A percentile compares a stretch with the other conserved stretches of the same genome.
These are phyloP conservation scores for Cercospora zeina DNA, from an alignment of 2,329 filamentous ascomycete genomes.

Conservation along the genomic window DNA sequence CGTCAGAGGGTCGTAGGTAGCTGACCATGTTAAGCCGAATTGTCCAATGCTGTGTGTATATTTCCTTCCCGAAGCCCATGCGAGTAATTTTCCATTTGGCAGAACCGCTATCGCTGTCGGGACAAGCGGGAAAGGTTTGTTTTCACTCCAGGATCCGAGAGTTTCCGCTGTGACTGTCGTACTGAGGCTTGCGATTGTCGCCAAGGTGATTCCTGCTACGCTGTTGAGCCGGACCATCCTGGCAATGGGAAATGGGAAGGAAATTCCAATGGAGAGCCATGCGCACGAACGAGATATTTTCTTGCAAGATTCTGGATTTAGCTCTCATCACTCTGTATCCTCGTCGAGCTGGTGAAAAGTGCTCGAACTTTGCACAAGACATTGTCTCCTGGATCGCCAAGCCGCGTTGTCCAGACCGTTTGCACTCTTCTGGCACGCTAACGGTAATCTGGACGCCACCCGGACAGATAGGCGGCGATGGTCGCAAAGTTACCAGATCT, in stretches of 20 bases:
- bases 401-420: conserved; percentile 5
- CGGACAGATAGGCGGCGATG: not conserved
- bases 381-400: conserved; percentile 8
- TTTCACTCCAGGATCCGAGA: not conserved
- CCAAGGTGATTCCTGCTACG: conserved; percentile 1
- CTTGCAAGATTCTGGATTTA: not conserved
- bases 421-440: not conserved
- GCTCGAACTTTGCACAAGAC: not conserved
- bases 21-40: not conserved
- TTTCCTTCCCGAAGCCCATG: not conserved
- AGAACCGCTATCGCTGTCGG: conserved; percentile 2
- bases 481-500: not conserved
- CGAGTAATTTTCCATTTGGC: not conserved
- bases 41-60: not conserved
- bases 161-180: conserved; percentile 1
- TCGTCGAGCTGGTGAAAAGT: not conserved
- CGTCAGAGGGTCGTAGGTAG: not conserved
- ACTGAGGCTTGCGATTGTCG: conserved; percentile 1
- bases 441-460: not conserved
- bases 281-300: not conserved
- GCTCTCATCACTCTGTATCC: not conserved
- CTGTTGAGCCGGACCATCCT: not conserved
- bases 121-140: not conserved
- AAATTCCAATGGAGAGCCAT: not conserved
- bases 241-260: not conserved